Evolutionary conservation across 371 early-diverging fungal genomes (phyloP).

Genomic region (Mucor piriformis): DNA sequence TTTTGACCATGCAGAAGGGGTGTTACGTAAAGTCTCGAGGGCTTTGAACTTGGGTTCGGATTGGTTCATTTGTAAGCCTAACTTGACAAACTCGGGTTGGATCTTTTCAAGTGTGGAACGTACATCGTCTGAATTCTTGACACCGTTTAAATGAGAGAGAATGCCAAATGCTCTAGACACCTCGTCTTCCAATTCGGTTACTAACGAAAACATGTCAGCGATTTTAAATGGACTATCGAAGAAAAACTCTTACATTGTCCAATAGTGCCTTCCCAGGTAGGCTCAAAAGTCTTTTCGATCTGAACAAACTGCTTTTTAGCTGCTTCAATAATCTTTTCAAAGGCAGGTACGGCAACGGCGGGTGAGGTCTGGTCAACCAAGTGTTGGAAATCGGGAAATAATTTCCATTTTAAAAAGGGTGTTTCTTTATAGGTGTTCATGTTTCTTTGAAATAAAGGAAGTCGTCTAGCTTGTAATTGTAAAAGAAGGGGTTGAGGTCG

Average conservation of each 20-base stretch:
- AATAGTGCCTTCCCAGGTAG: slow-evolving; percentile 68
- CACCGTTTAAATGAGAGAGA: slow-evolving; percentile 62
- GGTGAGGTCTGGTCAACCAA: slow-evolving; percentile 43
- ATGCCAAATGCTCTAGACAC: slow-evolving; percentile 61
- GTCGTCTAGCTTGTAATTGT: slow-evolving; percentile 3
- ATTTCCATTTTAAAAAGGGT: slow-evolving; percentile 54
- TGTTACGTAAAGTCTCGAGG: slow-evolving; percentile 45
- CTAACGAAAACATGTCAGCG: slow-evolving; percentile 18
- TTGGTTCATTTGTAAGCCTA: slow-evolving; percentile 63
- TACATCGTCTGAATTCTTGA: slow-evolving; percentile 61
- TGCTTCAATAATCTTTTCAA: slow-evolving; percentile 48
- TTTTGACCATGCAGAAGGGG: slow-evolving; percentile 36
- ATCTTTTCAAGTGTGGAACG: slow-evolving; percentile 61
- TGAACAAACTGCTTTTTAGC: slow-evolving; percentile 51
- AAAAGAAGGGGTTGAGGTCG: background rate
- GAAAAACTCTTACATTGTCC: slow-evolving; percentile 45
- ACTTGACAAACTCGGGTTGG: slow-evolving; percentile 59
- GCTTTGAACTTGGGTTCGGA: slow-evolving; percentile 63
- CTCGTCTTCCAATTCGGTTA: slow-evolving; percentile 60
- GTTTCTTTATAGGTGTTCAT: slow-evolving; percentile 21
- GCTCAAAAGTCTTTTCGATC: slow-evolving; percentile 55
- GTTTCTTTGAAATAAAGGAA: background rate
- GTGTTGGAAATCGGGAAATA: slow-evolving; percentile 61
- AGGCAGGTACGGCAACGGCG: slow-evolving; percentile 57
- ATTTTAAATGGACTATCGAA: background rate